Evolutionary conservation across 306 rosid genomes (phyloP), one percentile per base, ranked within the genome.

Genomic region (Macrotyloma uniflorum): DNA sequence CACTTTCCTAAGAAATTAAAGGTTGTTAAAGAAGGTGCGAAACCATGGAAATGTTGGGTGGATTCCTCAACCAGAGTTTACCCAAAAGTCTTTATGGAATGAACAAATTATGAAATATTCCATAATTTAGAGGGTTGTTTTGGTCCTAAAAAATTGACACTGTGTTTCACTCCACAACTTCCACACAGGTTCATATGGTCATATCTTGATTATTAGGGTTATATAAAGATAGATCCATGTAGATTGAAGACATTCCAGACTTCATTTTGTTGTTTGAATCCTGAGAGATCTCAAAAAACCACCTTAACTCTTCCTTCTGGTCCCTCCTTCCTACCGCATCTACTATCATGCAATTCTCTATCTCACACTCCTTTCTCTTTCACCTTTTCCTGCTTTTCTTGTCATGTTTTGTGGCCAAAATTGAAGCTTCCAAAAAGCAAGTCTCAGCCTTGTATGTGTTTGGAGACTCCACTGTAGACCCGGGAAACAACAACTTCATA

Each of bases 401-500:
- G 16, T 4, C 80, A 30, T 26, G 72, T 49, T 77, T 38, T 30
- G 58, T 18, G 54, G 35, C 46, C 30, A 49, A 11, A 80, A 75
- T 73, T 78, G 83, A 82, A 49, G 86, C 81, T 70, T 30, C 32
- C 12, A 78, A 67, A 1, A 20, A 33, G 18, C 76, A 82, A 10
- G 84, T 79, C 38, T 83, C 95, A 6, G 87, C 85, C 14, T 0
- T 92, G 4, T 78, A 88, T 32, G 97, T 92, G 70, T 90, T 92
- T 50, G 97, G 97, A 63, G 97, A 92, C 74, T 92, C 97, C 76
- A 92, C 97, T 1, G 93, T 86, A 51, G 96, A 90, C 78, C 88
- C 97, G 6, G 97, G 96, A 75, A 92, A 92, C 66, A 92, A 92
- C n/a, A 90, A 92, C 83, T 82, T 43, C 38, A 8, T 90, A 0